A percentile compares a stretch with the other conserved stretches of the same genome.
Conservation (phyloP, 805 yeast species). For the Starmerella davenportii region DNA sequence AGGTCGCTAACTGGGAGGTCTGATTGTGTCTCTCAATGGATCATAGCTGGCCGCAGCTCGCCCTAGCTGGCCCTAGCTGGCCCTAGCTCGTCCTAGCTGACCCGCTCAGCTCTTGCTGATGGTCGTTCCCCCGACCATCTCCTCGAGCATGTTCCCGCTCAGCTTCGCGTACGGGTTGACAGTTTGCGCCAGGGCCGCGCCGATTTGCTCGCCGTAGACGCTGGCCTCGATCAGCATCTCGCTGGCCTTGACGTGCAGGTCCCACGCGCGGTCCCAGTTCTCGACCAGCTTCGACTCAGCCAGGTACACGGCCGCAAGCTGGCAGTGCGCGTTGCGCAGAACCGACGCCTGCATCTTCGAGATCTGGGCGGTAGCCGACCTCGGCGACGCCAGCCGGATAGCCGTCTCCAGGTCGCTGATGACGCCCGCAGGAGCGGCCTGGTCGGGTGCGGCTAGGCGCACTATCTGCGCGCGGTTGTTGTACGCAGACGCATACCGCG, state of each 20-base stretch:
- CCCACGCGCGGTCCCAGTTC: slow-evolving; percentile 15
- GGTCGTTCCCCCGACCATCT: too few species aligned
- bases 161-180: slow-evolving; percentile 23
- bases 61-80: too few species aligned
- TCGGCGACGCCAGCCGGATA: slow-evolving; percentile 18
- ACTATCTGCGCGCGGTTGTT: slow-evolving; percentile 22
- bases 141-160: slow-evolving; percentile 22
- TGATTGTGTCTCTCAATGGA: too few species aligned
- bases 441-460: not conserved
- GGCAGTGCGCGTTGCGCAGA: slow-evolving; percentile 20
- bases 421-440: slow-evolving; percentile 3
- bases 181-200: slow-evolving; percentile 16
- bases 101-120: too few species aligned
- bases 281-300: slow-evolving; percentile 10
- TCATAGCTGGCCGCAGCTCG: too few species aligned
- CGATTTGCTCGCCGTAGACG: slow-evolving; percentile 20
- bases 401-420: slow-evolving; percentile 17
- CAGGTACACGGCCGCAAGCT: slow-evolving; percentile 20
- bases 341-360: slow-evolving; percentile 21
- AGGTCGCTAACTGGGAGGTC: too few species aligned
- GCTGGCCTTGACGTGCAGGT: slow-evolving; percentile 19
- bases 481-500: slow-evolving; percentile 22
- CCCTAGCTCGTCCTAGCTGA: too few species aligned
- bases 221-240: slow-evolving; percentile 18
- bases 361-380: slow-evolving; percentile 1